phyloP scores from a whole-genome alignment of 2,329 filamentous ascomycete species.

The Rhinocladiella mackenziei region DNA sequence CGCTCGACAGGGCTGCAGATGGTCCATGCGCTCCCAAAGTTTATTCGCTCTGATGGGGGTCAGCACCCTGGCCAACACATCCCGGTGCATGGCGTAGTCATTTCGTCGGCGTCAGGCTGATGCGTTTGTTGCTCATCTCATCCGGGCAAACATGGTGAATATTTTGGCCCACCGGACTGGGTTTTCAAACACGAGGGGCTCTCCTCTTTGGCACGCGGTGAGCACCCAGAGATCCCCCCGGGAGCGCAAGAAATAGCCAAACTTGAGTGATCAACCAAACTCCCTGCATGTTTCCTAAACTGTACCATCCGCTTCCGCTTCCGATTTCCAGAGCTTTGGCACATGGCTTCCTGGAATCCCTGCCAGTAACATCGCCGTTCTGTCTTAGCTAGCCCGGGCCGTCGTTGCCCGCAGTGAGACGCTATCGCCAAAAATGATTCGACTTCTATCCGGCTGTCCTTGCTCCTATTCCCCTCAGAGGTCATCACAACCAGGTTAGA shows the following conservation, averaged over 20 bases:
- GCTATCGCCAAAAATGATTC: constrained; percentile 11
- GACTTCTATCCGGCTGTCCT: constrained; percentile 9
- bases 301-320: constrained; percentile 5
- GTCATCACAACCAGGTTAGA: constrained; percentile 2
- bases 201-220: constrained; percentile 5
- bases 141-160: constrained; percentile 8
- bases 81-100: constrained; percentile 5
- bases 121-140: constrained; percentile 10
- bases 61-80: neutral
- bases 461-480: constrained; percentile 12
- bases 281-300: too few relatives aligned
- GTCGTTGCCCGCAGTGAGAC: constrained; percentile 9
- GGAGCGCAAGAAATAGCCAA: constrained; percentile 2
- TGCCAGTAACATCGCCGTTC: too few relatives aligned
- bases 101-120: constrained; percentile 13
- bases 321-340: constrained; percentile 18
- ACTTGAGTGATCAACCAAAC: too few relatives aligned
- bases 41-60: constrained; percentile 2
- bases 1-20: constrained; percentile 20
- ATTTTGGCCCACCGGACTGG: constrained; percentile 15
- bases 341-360: constrained; percentile 4
- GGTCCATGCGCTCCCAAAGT: constrained; percentile 12
- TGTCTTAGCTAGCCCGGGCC: constrained; percentile 11
- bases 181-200: constrained; percentile 3
- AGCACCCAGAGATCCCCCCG: constrained; percentile 2